Percentiles rank a stretch among this genome's conserved stretches.
Evolutionary conservation across 1,284 basidiomycete genomes (phyloP).

Genomic region (Ceratobasidium sp.): DNA sequence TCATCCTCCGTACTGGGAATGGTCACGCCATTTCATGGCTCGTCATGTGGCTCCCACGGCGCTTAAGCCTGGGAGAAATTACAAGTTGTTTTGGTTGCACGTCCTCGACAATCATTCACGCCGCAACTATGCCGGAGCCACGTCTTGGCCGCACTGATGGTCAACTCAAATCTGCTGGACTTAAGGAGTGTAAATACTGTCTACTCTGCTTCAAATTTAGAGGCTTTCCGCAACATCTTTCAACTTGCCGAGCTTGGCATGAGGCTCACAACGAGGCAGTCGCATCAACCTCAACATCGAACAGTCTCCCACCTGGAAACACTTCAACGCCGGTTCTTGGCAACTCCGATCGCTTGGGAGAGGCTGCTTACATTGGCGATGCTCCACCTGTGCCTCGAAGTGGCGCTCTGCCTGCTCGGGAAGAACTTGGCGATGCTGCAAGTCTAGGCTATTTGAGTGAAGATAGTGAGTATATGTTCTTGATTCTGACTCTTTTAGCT

Average conservation of each 20-base stretch:
- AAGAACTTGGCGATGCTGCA: no score
- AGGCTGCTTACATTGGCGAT: not conserved
- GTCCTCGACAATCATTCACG: no score
- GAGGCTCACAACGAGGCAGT: not conserved
- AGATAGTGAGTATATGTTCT: no score
- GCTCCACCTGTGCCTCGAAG: not conserved
- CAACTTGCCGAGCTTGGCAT: not conserved
- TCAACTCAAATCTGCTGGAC: not conserved
- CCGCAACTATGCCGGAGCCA: not conserved
- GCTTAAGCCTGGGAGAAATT: not conserved
- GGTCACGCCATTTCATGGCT: slow-evolving; percentile 1
- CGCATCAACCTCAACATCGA: not conserved
- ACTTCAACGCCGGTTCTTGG: no score
- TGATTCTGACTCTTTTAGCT: not conserved
- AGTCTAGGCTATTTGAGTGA: no score
- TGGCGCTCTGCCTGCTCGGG: no score
- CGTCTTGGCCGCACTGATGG: not conserved
- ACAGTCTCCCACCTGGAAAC: no score
- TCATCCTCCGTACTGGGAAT: not conserved
- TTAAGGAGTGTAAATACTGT: not conserved
- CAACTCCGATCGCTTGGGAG: no score
- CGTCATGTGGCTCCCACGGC: not conserved
- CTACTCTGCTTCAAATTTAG: not conserved
- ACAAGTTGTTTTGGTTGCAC: no score
- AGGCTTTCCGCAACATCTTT: not conserved